Evolutionary conservation across 306 rosid genomes (phyloP).

Genomic region (Lagenaria siceraria): DNA sequence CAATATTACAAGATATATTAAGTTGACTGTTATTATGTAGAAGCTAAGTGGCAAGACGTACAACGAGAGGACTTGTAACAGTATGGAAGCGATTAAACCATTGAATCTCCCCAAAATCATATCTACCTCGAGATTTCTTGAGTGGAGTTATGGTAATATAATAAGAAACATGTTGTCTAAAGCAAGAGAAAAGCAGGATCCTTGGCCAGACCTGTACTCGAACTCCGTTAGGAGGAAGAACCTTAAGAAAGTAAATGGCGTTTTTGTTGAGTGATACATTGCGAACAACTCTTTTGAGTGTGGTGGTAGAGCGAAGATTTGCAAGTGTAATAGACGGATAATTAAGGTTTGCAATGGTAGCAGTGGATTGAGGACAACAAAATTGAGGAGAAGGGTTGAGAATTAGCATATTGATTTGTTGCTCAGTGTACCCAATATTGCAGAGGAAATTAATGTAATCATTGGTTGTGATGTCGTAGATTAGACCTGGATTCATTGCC

Average conservation of each 20-base stretch:
- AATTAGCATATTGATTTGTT: conserved; percentile 22
- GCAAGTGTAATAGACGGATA: conserved; percentile 37
- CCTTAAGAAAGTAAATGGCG: conserved; percentile 16
- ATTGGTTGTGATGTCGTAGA: conserved; percentile 27
- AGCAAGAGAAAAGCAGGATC: conserved; percentile 28
- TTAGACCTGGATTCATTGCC: conserved; percentile 37
- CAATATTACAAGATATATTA: too few relatives aligned
- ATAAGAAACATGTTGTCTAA: conserved; percentile 16
- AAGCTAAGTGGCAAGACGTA: not conserved
- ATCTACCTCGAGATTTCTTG: conserved; percentile 24
- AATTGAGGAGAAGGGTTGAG: not conserved
- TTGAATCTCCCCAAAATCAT: conserved; percentile 33
- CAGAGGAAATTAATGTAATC: conserved; percentile 35
- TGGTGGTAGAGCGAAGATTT: conserved; percentile 18
- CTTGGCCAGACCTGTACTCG: conserved; percentile 31
- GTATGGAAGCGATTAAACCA: conserved; percentile 37
- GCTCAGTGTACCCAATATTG: conserved; percentile 28
- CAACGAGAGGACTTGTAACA: conserved; percentile 27
- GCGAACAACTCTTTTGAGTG: conserved; percentile 29
- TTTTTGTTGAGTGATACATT: conserved; percentile 24
- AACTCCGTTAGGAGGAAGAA: conserved; percentile 24
- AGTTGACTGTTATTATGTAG: too few relatives aligned
- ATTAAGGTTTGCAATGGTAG: conserved; percentile 13
- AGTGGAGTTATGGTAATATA: conserved; percentile 18
- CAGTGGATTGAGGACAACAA: not conserved